Conservation (phyloP, 768 basidiomycete species). For the Boletus insuetus region DNA sequence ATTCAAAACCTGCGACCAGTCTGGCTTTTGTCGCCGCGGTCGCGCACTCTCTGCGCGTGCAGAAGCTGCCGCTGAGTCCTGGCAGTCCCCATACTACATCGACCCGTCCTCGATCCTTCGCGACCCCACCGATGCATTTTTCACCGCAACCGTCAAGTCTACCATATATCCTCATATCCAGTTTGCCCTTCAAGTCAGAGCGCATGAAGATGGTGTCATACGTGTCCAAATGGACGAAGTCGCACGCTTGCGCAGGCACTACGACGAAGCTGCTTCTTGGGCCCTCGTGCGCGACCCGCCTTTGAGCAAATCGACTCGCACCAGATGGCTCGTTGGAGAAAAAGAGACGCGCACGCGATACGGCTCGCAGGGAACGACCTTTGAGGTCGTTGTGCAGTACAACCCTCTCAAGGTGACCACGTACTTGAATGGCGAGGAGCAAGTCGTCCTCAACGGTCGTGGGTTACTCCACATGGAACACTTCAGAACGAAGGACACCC, state of each 20-base stretch:
- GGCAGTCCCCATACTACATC: slow-evolving; percentile 87
- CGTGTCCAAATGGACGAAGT: slow-evolving; percentile 93
- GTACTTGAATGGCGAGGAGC: slow-evolving; percentile 69
- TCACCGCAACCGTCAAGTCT: slow-evolving; percentile 76
- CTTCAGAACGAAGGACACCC: slow-evolving; percentile 66
- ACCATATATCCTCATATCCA: slow-evolving; percentile 80
- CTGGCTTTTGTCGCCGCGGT: slow-evolving; percentile 92
- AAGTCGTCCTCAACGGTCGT: slow-evolving; percentile 85
- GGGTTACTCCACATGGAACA: slow-evolving; percentile 98
- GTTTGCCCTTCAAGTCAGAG: slow-evolving; percentile 77
- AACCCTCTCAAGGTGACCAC: slow-evolving; percentile 75
- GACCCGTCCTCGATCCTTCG: slow-evolving; percentile 52
- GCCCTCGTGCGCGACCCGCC: slow-evolving; percentile 73
- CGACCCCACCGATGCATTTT: slow-evolving; percentile 51
- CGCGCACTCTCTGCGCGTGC: slow-evolving; percentile 80
- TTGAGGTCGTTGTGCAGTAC: slow-evolving; percentile 69
- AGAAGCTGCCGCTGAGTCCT: slow-evolving; percentile 50
- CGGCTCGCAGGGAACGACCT: slow-evolving; percentile 57
- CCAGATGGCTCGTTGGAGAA: slow-evolving; percentile 67
- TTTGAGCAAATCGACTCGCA: slow-evolving; percentile 43
- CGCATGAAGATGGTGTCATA: slow-evolving; percentile 86
- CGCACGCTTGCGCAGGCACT: slow-evolving; percentile 72
- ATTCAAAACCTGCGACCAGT: slow-evolving; percentile 94
- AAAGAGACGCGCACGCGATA: slow-evolving; percentile 62
- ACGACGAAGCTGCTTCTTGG: slow-evolving; percentile 92